These are phyloP conservation scores for Amphirosellinia nigrospora DNA, from an alignment of 495 filamentous ascomycete species.

Conservation along the genomic window DNA sequence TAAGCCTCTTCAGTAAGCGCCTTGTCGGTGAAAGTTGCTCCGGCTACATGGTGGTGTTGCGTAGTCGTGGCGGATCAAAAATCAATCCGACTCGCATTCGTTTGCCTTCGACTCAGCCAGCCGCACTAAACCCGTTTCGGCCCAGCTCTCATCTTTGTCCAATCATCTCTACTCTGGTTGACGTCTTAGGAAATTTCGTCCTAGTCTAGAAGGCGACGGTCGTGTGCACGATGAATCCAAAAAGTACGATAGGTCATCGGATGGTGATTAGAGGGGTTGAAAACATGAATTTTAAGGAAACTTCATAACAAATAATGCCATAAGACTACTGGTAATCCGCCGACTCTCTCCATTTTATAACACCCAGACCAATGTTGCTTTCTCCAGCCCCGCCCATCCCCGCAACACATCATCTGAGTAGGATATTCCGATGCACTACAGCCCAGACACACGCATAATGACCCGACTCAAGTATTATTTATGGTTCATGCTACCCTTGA, in stretches of 20 bases:
- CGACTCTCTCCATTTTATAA: background rate
- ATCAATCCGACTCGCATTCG: conserved; percentile 11
- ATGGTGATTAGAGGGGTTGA: background rate
- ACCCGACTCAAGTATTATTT: background rate
- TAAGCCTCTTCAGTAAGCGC: background rate
- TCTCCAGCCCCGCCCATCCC: background rate
- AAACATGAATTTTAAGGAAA: background rate
- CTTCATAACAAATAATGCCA: background rate
- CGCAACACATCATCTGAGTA: background rate
- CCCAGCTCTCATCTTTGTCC: background rate
- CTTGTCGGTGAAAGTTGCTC: background rate
- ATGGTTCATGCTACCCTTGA: too few relatives aligned
- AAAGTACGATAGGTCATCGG: background rate
- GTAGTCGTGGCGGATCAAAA: background rate
- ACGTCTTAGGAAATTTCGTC: conserved; percentile 11
- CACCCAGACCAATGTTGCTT: background rate
- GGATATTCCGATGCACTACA: background rate
- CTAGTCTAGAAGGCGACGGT: too few relatives aligned
- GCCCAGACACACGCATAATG: too few relatives aligned
- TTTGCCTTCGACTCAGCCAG: background rate
- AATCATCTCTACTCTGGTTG: background rate
- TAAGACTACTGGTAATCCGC: conserved; percentile 5
- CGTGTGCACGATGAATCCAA: background rate
- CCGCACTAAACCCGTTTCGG: background rate
- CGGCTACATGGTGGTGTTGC: background rate